These are phyloP conservation scores for Cytospora piceicola DNA, from an alignment of 2,329 filamentous ascomycete genomes.

Conservation along the genomic window DNA sequence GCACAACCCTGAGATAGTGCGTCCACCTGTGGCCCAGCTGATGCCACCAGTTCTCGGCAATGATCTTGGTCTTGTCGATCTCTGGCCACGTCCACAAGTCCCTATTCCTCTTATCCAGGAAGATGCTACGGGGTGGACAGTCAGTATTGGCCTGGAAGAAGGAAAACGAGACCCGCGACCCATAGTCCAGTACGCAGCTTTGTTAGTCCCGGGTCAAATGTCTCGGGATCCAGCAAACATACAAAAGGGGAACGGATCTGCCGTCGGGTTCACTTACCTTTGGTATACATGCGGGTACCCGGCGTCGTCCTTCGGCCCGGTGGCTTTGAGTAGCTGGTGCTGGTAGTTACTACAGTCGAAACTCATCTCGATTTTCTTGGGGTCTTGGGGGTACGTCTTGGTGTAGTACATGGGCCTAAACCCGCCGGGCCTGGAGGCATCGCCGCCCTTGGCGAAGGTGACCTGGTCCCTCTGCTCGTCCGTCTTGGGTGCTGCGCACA, in stretches of 20 bases:
- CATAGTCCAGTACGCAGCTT: too few species aligned
- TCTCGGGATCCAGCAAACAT: too few species aligned
- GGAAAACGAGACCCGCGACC: too few species aligned
- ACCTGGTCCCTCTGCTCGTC: constrained; percentile 46
- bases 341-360: constrained; percentile 80
- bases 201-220: too few species aligned
- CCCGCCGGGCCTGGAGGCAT: constrained; percentile 57
- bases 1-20: constrained; percentile 68
- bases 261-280: constrained; percentile 35
- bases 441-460: constrained; percentile 47
- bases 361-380: constrained; percentile 63
- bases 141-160: too few species aligned
- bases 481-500: constrained; percentile 51
- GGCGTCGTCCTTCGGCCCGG: constrained; percentile 27
- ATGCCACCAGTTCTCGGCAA: constrained; percentile 69
- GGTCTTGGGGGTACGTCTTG: constrained; percentile 60
- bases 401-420: constrained; percentile 71
- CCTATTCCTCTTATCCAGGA: constrained; percentile 60
- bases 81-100: constrained; percentile 63
- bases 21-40: constrained; percentile 68
- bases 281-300: constrained; percentile 70
- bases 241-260: too few species aligned
- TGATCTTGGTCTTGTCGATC: constrained; percentile 63
- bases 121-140: constrained; percentile 48
- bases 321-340: constrained; percentile 63